These are phyloP conservation scores for Pseudocercospora ulei DNA, from an alignment of 2,329 filamentous ascomycete species.

Conservation along the genomic window DNA sequence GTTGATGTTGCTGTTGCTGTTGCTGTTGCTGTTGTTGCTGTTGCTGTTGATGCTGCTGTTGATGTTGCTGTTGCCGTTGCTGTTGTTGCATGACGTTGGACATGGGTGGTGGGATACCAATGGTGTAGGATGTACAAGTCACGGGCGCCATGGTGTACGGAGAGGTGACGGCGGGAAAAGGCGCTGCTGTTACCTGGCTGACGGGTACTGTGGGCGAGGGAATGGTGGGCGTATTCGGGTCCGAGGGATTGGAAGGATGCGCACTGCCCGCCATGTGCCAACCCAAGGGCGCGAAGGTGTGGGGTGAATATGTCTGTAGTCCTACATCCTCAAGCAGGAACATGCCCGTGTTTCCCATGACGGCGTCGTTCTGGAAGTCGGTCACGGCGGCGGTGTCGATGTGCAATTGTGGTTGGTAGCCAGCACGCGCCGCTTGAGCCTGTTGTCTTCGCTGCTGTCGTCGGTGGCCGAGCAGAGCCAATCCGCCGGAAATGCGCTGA, in stretches of 20 bases:
- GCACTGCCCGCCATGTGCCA: slow-evolving; percentile 29
- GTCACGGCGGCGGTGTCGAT: slow-evolving; percentile 24
- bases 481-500: slow-evolving; percentile 33
- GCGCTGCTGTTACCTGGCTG: slow-evolving; percentile 30
- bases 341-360: slow-evolving; percentile 44
- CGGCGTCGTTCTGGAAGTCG: slow-evolving; percentile 33
- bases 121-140: slow-evolving; percentile 22
- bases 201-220: slow-evolving; percentile 26
- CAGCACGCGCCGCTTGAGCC: slow-evolving; percentile 14
- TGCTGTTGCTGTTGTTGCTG: slow-evolving; percentile 15
- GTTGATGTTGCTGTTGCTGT: slow-evolving; percentile 13
- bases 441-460: slow-evolving; percentile 19
- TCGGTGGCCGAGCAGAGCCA: slow-evolving; percentile 24
- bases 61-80: slow-evolving; percentile 11
- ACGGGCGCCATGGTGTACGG: slow-evolving; percentile 20
- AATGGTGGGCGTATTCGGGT: slow-evolving; percentile 20
- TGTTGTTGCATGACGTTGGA: slow-evolving; percentile 15
- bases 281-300: slow-evolving; percentile 26
- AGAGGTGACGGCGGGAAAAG: slow-evolving; percentile 29
- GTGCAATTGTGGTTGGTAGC: slow-evolving; percentile 18
- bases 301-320: slow-evolving; percentile 32
- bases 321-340: slow-evolving; percentile 42
- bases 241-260: slow-evolving; percentile 19
- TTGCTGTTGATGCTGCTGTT: slow-evolving; percentile 14
- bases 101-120: slow-evolving; percentile 27